phyloP scores from a whole-genome alignment of 148 eudicot species.

The Pharnaceum exiguum region DNA sequence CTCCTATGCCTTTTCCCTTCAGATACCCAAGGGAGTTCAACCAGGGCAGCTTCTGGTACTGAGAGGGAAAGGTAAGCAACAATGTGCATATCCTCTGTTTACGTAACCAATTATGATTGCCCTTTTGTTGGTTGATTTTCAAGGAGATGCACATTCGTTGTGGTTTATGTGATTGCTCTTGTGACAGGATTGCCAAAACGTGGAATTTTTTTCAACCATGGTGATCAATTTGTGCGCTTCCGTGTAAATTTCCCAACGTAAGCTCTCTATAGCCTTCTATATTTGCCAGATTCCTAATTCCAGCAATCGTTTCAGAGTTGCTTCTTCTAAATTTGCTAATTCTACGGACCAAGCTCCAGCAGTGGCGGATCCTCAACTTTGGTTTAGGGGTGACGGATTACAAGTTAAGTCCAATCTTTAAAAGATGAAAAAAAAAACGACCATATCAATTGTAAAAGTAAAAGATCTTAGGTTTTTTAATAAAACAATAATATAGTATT shows the following conservation, averaged over 20 bases:
- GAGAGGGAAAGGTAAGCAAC: conserved; percentile 68
- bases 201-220: conserved; percentile 61
- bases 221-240: conserved; percentile 82
- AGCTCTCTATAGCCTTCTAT: conserved; percentile 22
- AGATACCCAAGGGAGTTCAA: conserved; percentile 96
- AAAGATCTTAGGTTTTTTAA: too few relatives aligned
- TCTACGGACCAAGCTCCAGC: too few relatives aligned
- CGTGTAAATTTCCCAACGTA: conserved; percentile 73
- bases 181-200: conserved; percentile 74
- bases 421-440: too few relatives aligned
- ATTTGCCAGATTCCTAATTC: neutral
- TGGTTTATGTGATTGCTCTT: conserved; percentile 8
- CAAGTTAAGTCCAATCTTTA: too few relatives aligned
- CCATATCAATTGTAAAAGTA: too few relatives aligned
- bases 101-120: neutral
- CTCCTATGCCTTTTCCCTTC: conserved; percentile 7
- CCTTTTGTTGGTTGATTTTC: neutral
- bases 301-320: too few relatives aligned
- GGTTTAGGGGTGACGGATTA: too few relatives aligned
- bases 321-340: too few relatives aligned
- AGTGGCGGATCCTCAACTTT: too few relatives aligned
- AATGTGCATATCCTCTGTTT: neutral
- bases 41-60: conserved; percentile 69
- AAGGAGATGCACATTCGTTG: neutral
- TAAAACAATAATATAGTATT: too few relatives aligned